Percentiles rank a stretch among this genome's conserved stretches.
phyloP scores from a whole-genome alignment of 768 basidiomycete genomes.

The Gymnopilus dilepis region DNA sequence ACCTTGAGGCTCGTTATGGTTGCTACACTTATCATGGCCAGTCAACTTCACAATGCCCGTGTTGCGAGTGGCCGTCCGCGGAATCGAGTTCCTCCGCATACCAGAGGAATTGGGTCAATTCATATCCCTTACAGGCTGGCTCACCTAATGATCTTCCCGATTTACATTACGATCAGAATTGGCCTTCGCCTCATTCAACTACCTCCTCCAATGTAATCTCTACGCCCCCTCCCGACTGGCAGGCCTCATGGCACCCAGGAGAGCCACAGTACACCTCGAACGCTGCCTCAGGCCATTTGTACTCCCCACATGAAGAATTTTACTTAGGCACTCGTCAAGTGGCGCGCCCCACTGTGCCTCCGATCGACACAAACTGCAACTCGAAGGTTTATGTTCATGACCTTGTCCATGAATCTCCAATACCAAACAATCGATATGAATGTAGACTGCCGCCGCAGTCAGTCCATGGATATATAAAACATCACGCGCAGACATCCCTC shows the following conservation, averaged over 20 bases:
- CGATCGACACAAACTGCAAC: conserved; percentile 24
- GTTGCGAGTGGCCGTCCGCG: conserved; percentile 11
- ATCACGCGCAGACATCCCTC: background rate
- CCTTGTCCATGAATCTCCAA: conserved; percentile 17
- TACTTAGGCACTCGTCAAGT: conserved; percentile 14
- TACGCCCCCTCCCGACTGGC: conserved; percentile 33
- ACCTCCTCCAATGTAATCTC: conserved; percentile 32
- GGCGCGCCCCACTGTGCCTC: conserved; percentile 20
- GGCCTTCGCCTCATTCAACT: conserved; percentile 33
- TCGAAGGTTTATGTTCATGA: conserved; percentile 17
- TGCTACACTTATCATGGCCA: background rate
- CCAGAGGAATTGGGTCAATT: conserved; percentile 1
- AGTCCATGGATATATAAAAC: background rate
- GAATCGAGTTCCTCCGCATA: conserved; percentile 17
- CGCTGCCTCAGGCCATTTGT: background rate
- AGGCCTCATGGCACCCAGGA: conserved; percentile 13
- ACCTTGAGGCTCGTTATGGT: conserved; percentile 2
- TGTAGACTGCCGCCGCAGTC: background rate
- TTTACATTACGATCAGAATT: conserved; percentile 31
- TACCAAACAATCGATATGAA: conserved; percentile 15
- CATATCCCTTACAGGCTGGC: conserved; percentile 14
- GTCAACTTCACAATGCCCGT: conserved; percentile 10
- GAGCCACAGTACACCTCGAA: conserved; percentile 8
- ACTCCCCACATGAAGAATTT: conserved; percentile 21
- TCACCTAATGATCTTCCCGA: conserved; percentile 30